Evolutionary conservation across 2,329 filamentous ascomycete genomes (phyloP), one percentile per base, ranked within the genome.

Genomic region (Xylariaceae sp.): DNA sequence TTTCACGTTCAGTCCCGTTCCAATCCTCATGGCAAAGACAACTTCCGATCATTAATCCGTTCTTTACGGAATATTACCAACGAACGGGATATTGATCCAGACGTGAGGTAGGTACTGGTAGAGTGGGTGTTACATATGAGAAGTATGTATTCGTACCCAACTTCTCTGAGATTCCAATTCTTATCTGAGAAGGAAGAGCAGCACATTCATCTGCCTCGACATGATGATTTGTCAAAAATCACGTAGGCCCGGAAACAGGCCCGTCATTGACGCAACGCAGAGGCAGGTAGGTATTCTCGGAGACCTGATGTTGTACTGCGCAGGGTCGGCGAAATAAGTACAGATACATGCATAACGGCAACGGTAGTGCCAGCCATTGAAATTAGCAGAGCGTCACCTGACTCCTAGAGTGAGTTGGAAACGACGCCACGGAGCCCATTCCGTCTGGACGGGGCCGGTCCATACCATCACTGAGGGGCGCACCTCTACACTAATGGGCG

Each of bases 331-430:
- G n/a, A 48, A 9, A 10, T 15, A 48, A 6, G 45, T 48, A 17
- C 45, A n/a, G 17, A 18, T 49, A 48, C 45, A 45, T 30, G 35
- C 17, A 44, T 53, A 44, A 42, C 54, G 42, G 37, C 51, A 51
- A n/a, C 35, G 34, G 35, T 56, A 62, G 56, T 57, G 17, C 18
- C 49, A 51, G 49, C 18, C 37, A 6, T 45, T 45, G 13, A 15
- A n/a, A 45, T n/a, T n/a, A 56, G 44, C 53, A 59, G 42, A 48
- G 37, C 54, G 57, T 62, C 60, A 60, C 57, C 60, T 62, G 60
- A 60, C 60, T 42, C 11, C 35, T 47, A 56, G 48, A 51, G 39
- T 52, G 57, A 60, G 57, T 51, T 54, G 60, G 57, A 60, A 56
- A 55, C 49, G 9, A 58, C 44, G 45, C 59, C 30, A 55, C 54